Percentiles rank a stretch among this genome's conserved stretches.
Evolutionary conservation across 2,329 filamentous ascomycete species (phyloP).

Genomic region (Colletotrichum sp.): DNA sequence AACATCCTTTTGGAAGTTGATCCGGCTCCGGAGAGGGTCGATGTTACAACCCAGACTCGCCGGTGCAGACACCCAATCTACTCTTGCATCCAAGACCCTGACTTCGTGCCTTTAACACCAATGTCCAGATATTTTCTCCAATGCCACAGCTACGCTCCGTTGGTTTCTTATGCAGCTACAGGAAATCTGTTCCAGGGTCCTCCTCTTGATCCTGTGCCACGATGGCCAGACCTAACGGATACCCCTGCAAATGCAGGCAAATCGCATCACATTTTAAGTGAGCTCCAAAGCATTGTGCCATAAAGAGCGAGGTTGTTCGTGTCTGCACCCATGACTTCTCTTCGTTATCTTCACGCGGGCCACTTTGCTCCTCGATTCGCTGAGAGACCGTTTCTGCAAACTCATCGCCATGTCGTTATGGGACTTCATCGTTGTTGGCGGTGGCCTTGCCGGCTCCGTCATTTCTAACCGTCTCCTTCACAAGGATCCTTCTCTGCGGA

Average conservation of each 20-base stretch:
- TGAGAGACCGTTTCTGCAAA: background rate
- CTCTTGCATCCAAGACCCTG: background rate
- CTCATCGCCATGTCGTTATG: constrained; percentile 1
- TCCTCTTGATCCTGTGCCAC: background rate
- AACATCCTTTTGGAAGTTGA: background rate
- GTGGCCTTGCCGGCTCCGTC: constrained; percentile 40
- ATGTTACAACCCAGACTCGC: background rate
- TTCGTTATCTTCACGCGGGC: background rate
- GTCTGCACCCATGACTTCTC: background rate
- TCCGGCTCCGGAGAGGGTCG: background rate
- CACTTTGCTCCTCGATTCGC: background rate
- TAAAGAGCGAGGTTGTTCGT: background rate
- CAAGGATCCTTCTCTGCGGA: constrained; percentile 28
- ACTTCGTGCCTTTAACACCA: background rate
- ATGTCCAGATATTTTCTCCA: background rate
- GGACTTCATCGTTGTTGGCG: constrained; percentile 44
- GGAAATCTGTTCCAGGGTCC: background rate
- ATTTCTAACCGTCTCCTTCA: constrained; percentile 36
- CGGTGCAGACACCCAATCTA: background rate
- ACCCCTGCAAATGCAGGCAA: background rate
- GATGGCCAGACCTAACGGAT: background rate
- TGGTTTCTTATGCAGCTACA: background rate
- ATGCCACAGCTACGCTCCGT: background rate
- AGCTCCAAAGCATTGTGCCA: background rate
- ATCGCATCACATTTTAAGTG: background rate